Percentiles rank a stretch among this genome's conserved stretches.
These are phyloP conservation scores for Brachypodium distachyon DNA, from an alignment of 202 grass and related monocot genomes.

Conservation along the genomic window DNA sequence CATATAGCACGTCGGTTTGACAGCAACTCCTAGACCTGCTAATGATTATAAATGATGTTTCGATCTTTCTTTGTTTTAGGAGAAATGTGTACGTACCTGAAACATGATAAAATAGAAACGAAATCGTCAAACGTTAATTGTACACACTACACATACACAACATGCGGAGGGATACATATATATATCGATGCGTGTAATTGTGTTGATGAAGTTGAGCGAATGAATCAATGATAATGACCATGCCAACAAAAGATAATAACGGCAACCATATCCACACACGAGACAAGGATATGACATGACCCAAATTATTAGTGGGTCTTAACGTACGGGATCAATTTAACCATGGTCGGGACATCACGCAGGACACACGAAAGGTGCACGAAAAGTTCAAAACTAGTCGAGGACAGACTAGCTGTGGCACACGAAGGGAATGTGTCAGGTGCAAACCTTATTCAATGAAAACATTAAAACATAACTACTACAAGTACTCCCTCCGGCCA, in stretches of 20 bases:
- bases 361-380: background rate
- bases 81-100: background rate
- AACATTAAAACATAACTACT: too few relatives aligned
- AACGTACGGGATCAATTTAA: background rate
- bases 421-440: too few relatives aligned
- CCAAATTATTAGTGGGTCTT: background rate
- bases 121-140: too few relatives aligned
- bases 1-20: background rate
- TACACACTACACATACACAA: too few relatives aligned
- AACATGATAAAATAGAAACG: too few relatives aligned
- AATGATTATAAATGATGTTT: background rate
- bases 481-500: too few relatives aligned
- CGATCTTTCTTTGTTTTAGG: background rate
- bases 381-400: conserved; percentile 22
- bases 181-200: background rate
- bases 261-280: background rate
- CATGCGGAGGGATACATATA: too few relatives aligned
- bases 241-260: background rate
- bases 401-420: too few relatives aligned
- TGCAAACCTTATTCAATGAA: too few relatives aligned
- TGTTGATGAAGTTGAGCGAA: background rate
- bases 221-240: background rate
- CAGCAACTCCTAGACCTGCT: background rate
- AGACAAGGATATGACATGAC: too few relatives aligned
- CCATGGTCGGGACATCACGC: background rate